Evolutionary conservation across 495 filamentous ascomycete genomes (phyloP).

Genomic region (Podospora conica): DNA sequence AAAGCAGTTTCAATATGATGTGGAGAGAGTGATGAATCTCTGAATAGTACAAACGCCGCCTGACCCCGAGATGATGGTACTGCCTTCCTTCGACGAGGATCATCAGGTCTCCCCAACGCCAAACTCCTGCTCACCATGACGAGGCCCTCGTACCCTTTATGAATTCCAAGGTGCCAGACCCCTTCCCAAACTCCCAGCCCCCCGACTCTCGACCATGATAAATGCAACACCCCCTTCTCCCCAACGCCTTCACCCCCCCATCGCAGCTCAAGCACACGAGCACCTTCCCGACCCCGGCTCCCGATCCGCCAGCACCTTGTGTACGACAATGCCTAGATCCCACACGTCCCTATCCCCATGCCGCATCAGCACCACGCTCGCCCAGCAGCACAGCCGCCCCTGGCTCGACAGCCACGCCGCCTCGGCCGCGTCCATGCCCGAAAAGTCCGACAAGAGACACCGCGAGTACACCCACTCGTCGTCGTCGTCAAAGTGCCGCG

Average conservation of each 20-base stretch:
- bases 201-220: not conserved
- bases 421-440: constrained; percentile 19
- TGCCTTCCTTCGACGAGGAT: not conserved
- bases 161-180: not conserved
- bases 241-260: not conserved
- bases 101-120: not conserved
- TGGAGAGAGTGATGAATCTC: not conserved
- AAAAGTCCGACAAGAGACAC: constrained; percentile 25
- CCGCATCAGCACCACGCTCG: constrained; percentile 19
- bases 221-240: not conserved
- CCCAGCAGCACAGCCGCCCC: constrained; percentile 27
- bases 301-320: constrained; percentile 10
- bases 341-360: not conserved
- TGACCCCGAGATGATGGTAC: no score
- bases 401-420: constrained; percentile 16
- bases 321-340: constrained; percentile 14
- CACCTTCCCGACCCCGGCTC: not conserved
- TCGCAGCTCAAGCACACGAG: not conserved
- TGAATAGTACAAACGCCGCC: not conserved
- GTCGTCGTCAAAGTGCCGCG: constrained; percentile 24
- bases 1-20: no score
- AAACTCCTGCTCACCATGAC: not conserved
- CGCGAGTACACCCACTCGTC: constrained; percentile 28
- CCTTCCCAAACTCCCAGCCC: not conserved
- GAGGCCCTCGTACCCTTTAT: not conserved